Conservation (phyloP, 108 stramenopile genomes). For the Cylindrotheca fusiformis region DNA sequence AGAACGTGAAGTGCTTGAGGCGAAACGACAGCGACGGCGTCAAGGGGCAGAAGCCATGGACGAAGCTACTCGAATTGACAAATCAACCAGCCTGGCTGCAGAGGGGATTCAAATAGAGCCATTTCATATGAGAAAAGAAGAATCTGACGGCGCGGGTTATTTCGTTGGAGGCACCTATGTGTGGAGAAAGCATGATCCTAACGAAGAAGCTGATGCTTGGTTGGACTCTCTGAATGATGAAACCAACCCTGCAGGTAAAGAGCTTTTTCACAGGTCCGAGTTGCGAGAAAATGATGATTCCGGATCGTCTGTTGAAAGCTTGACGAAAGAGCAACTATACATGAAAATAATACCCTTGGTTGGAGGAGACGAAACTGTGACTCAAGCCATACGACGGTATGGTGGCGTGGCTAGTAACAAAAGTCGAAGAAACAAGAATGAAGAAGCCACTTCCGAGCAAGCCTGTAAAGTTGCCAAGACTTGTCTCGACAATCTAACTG, state of each 20-base stretch:
- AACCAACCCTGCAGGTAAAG: conserved; percentile 23
- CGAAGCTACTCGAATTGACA: conserved; percentile 19
- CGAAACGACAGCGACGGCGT: conserved; percentile 38
- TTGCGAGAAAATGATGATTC: conserved; percentile 19
- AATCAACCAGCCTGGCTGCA: conserved; percentile 31
- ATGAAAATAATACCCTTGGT: conserved; percentile 45
- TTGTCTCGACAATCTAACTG: conserved; percentile 59
- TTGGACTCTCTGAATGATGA: conserved; percentile 47
- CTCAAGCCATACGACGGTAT: conserved; percentile 60
- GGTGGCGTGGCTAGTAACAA: conserved; percentile 17
- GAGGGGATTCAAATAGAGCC: conserved; percentile 66
- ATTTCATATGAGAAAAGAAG: conserved; percentile 81
- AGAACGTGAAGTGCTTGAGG: conserved; percentile 23
- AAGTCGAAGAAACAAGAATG: conserved; percentile 25
- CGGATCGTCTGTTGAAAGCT: conserved; percentile 11
- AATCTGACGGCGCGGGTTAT: conserved; percentile 74
- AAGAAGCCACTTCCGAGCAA: conserved; percentile 10
- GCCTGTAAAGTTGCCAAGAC: conserved; percentile 11
- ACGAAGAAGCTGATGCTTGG: conserved; percentile 83
- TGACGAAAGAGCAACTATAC: conserved; percentile 45
- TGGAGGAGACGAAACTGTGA: conserved; percentile 53
- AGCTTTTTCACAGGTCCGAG: conserved; percentile 17
- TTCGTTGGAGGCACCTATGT: conserved; percentile 88
- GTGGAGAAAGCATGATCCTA: conserved; percentile 51
- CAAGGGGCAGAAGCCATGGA: conserved; percentile 9